Conservation (phyloP, 306 rosid species). For the Medicago truncatula region MtrunA17r5.0-ANR NC_053044.1:29334001-29334500, state of each 20-base stretch:
- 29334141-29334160: constrained; percentile 94
- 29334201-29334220: constrained; percentile 95
- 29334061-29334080: not conserved
- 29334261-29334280: constrained; percentile 34
- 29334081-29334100: constrained; percentile 9
- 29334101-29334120: not conserved
- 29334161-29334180: constrained; percentile 95
- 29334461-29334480: constrained; percentile 92
- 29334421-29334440: constrained; percentile 96
- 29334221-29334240: constrained; percentile 95
- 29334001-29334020: constrained; percentile 92
- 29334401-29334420: constrained; percentile 97
- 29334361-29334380: constrained; percentile 74
- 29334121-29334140: constrained; percentile 31
- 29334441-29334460: constrained; percentile 95
- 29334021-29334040: constrained; percentile 94
- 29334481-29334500: constrained; percentile 92
- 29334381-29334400: constrained; percentile 94
- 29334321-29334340: not conserved
- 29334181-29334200: constrained; percentile 88
- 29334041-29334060: constrained; percentile 54
- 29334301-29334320: constrained; percentile 1
- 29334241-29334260: constrained; percentile 93
- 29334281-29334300: constrained; percentile 27
- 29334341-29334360: constrained; percentile 26